Base-by-base conservation (phyloP, 208 protist species). In the Strigomonas culicis region DNA sequence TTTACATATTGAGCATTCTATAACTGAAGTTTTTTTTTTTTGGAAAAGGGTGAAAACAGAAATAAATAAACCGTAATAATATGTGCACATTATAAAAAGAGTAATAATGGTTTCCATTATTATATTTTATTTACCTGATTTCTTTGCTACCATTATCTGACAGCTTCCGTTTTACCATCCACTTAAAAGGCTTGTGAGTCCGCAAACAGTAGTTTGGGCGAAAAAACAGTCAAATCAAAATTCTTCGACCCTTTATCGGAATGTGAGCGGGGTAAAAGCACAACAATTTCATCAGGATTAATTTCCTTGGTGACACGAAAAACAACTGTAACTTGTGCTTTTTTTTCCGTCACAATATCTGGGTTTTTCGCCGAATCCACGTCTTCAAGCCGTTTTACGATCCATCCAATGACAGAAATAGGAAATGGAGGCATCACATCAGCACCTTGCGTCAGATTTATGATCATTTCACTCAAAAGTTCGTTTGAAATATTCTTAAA, bases 341-440 rank as follows among this genome's bases (percentile, higher is more conserved):
- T 28, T 58, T 58, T 58, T 30, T 58, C 24, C 3, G 30, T 58
- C 4, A 21, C 25, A 58, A 58, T 58, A 58, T 39, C 22, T 2
- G 52, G 52, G 17, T 21, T 32, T 4, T 7, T 28, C 4, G 2
- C 17, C 4, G 31, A 21, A 31, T 58, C 52, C 2, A 22, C 47
- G 34, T 39, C 47, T 52, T 52, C 22, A 13, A 30, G 6, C 52
- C 24, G 25, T 58, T 39, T 39, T 39, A 10, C 63, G 19, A 53
- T 21, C 68, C 68, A 76, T 24, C 69, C 55, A 46, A 79, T 24
- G 22, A 85, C 52, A 30, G 75, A 75, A 57, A 85, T 70, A 43
- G 62, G 49, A 66, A 71, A 67, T 2, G 47, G 56, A 57, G 62
- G 55, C 10, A 10, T 10, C 4, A 39, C 10, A 39, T 39, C 34